Base-by-base conservation (phyloP, 75 land plant species). In the Pseudotsuga menziesii region DNA sequence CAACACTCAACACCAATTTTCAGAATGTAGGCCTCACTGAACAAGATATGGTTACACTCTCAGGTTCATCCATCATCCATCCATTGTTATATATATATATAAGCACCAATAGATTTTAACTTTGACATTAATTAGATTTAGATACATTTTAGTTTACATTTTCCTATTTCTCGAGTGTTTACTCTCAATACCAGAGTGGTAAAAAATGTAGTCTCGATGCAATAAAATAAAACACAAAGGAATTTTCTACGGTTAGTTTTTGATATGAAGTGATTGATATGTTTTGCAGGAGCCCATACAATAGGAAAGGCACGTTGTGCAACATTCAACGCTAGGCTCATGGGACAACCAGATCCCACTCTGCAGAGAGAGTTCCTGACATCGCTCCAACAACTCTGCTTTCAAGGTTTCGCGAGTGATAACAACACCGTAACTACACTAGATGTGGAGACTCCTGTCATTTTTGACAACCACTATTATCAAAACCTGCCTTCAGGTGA, bases 381-480 rank as follows among this genome's bases (percentile, higher is more conserved):
- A 41, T 78, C 86, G 4, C 89, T 92, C 15, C 83, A 88, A 74
- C 81, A 79, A 81, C 83, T 83, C 20, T 92, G 94, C 80, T 75
- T 60, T 23, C 8, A 22, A 41, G 75, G 58, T 5, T 25, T 52
- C 2, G 41, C 75, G 20, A 56, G 22, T 56, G 55, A 73, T 56
- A 73, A 48, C 58, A 73, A 73, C 54, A 48, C 75, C 26, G 57
- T 73, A 56, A 17, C 75, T 54, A 5, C 17, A 25, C 59, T 94
- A 20, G 98, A 94, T 59, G 76, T 83, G 13, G 80, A 73, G 44
- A 89, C 96, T 1, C 98, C 96, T 12, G 72, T 80, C 5, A 82
- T 72, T 13, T 94, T 94, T 54, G 98, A 94, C 82, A 94, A 94
- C 81, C 83, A 85, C 73, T 94, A 94, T 82, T 94, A 84, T 76